Conservation (phyloP, 805 yeast genomes). For the Priceomyces medius region DNA sequence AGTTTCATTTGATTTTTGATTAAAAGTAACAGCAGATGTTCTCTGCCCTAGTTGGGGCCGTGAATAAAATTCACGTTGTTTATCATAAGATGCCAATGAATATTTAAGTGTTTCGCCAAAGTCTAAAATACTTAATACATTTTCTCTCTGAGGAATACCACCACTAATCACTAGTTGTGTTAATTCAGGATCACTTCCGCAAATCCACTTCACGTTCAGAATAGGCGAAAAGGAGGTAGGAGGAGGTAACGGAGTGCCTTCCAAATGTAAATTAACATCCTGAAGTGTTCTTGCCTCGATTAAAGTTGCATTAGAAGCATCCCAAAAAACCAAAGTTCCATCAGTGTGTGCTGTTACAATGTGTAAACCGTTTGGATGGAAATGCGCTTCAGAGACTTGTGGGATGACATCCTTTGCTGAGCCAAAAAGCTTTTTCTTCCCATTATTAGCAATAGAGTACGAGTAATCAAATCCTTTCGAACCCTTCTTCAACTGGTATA, state of each 20-base stretch:
- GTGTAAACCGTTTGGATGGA: conserved; percentile 94
- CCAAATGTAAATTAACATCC: conserved; percentile 63
- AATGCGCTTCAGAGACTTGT: conserved; percentile 52
- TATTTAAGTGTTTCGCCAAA: conserved; percentile 80
- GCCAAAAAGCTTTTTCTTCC: conserved; percentile 42
- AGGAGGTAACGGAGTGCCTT: conserved; percentile 32
- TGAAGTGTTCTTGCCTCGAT: conserved; percentile 72
- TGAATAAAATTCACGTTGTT: conserved; percentile 76
- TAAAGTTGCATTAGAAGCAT: conserved; percentile 70
- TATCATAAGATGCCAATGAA: conserved; percentile 76
- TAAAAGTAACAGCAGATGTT: conserved; percentile 25
- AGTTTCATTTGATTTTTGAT: conserved; percentile 12
- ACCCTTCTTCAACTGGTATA: conserved; percentile 62
- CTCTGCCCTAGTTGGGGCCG: conserved; percentile 50
- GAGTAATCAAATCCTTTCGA: conserved; percentile 58
- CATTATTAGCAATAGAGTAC: conserved; percentile 29
- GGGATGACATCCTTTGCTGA: conserved; percentile 33
- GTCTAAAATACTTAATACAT: conserved; percentile 52
- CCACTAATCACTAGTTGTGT: conserved; percentile 74
- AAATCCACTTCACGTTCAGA: conserved; percentile 68
- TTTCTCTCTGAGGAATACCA: conserved; percentile 47
- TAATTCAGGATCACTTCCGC: conserved; percentile 74
- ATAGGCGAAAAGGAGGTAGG: conserved; percentile 39
- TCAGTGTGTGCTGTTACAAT: conserved; percentile 76
- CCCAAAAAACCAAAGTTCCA: conserved; percentile 91